Conservation (phyloP, 2,329 filamentous ascomycete species). For the Cladosporium sp. region DNA sequence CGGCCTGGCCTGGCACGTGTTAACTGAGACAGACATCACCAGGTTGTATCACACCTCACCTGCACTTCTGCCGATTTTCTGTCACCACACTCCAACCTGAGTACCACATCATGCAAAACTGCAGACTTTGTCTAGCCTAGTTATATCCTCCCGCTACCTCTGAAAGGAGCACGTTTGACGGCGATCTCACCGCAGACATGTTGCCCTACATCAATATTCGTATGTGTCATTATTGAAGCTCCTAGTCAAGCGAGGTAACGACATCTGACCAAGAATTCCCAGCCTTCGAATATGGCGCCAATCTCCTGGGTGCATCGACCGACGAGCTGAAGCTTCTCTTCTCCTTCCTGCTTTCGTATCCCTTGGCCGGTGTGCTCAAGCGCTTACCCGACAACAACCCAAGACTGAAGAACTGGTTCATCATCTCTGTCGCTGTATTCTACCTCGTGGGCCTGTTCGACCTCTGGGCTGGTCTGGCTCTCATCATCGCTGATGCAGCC, state of each 20-base stretch:
- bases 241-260: background rate
- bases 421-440: constrained; percentile 80
- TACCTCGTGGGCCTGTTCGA: constrained; percentile 93
- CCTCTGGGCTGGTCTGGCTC: constrained; percentile 80
- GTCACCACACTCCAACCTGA: background rate
- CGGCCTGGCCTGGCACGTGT: constrained; percentile 4
- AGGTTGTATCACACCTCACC: background rate
- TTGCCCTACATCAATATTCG: constrained; percentile 64
- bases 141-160: background rate
- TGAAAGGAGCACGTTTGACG: background rate
- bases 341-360: constrained; percentile 89
- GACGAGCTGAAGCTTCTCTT: constrained; percentile 85
- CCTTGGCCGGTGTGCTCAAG: constrained; percentile 84
- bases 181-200: constrained; percentile 45
- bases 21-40: constrained; percentile 12
- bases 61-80: background rate
- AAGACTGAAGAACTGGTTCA: constrained; percentile 83
- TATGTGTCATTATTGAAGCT: constrained; percentile 40
- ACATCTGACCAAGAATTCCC: constrained; percentile 23
- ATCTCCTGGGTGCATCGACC: constrained; percentile 60
- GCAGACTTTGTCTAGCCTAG: background rate
- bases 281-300: constrained; percentile 63
- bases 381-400: constrained; percentile 83
- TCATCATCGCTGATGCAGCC: constrained; percentile 74
- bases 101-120: background rate